phyloP scores from a whole-genome alignment of 768 basidiomycete species.

The Leccinum rimulosum region DNA sequence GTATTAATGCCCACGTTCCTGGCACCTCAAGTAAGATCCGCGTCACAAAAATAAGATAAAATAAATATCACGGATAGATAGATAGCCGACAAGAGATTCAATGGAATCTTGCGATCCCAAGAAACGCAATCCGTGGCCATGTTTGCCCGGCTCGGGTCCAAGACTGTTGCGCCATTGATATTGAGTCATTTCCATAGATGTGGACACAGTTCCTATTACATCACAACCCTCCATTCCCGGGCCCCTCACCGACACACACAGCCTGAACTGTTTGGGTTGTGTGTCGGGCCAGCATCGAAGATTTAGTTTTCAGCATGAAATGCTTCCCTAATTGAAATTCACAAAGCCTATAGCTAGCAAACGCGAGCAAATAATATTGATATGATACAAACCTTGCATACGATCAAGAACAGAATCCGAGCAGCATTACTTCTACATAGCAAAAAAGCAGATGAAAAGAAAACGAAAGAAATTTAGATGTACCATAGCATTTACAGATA shows the following conservation, averaged over 20 bases:
- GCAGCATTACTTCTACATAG: slow-evolving; percentile 12
- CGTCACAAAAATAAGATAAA: neutral
- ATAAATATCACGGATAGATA: neutral
- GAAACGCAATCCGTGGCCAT: neutral
- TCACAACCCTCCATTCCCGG: neutral
- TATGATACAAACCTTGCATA: neutral
- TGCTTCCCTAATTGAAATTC: neutral
- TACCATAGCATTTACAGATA: slow-evolving; percentile 15
- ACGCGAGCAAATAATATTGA: neutral
- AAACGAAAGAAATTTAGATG: slow-evolving; percentile 5
- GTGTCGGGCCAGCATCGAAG: neutral
- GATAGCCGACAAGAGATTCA: neutral
- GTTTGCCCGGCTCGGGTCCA: neutral
- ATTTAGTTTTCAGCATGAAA: neutral
- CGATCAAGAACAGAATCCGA: neutral
- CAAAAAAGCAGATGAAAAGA: slow-evolving; percentile 4
- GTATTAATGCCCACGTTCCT: neutral
- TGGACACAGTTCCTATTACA: neutral
- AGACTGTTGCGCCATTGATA: neutral
- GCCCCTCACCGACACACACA: too few species aligned
- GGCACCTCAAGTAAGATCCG: neutral
- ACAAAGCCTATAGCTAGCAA: neutral
- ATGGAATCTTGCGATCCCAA: neutral
- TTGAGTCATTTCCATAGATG: neutral
- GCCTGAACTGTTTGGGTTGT: too few species aligned